Base-by-base conservation (phyloP, 164 flowering plant genomes). In the Stephania yunnanensis region DNA sequence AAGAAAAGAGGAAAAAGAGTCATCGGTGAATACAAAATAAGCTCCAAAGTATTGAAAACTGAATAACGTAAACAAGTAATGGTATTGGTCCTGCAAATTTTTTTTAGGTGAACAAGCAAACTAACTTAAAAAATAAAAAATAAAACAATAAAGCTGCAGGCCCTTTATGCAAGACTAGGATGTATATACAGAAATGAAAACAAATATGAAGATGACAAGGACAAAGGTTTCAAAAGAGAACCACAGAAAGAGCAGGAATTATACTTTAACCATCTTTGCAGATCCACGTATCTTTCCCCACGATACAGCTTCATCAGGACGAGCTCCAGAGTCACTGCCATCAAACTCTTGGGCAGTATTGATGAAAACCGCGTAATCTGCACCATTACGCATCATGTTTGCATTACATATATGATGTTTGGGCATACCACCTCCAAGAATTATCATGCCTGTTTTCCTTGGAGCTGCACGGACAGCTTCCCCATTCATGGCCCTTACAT, bases 351-450 rank as follows among this genome's bases (percentile, higher is more conserved):
- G 99, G 9, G 94, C 99, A 0, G 98, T 95, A 71, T 93, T 95
- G 67, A 95, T 92, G 74, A 85, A 95, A 72, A 92, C 97, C 42
- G 97, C 97, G 88, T 82, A 95, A 82, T 95, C 99, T 25, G 99
- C 98, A 80, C 98, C 98, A 82, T 92, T 93, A 13, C 97, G 92
- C 92, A 95, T 91, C 99, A 95, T 93, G 78, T 92, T 95, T 78
- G 98, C 97, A 85, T 95, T 93, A 87, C 95, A 90, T 12, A 95
- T 95, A 78, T 95, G 99, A 83, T 95, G 99, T 80, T 95, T 95
- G 15, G 98, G 99, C 81, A 95, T 75, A 6, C 98, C 97, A 9
- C 97, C 98, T 75, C 99, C 99, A 45, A 93, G 88, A 81, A 95
- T 85, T 69, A 95, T 87, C 87, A 95, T 87, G 71, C 97, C 97